Percentiles rank a stretch among this genome's conserved stretches.
phyloP scores from a whole-genome alignment of 1,284 basidiomycete genomes.

The Phylloboletellus chloephorus region DNA sequence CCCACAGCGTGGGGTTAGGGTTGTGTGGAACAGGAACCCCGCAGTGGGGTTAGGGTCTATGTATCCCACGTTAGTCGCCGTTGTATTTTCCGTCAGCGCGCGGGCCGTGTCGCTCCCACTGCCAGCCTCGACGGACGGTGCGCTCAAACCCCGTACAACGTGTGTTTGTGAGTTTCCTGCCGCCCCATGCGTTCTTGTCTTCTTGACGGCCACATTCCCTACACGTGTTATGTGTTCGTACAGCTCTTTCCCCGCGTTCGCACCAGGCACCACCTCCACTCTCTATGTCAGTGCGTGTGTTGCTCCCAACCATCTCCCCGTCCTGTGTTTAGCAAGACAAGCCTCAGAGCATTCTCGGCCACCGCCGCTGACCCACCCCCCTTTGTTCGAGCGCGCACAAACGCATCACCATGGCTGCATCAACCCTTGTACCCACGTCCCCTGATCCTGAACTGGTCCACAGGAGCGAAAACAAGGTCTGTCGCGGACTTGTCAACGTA shows the following conservation, averaged over 20 bases:
- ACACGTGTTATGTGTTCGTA: conserved; percentile 10
- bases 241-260: background rate
- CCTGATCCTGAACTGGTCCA: conserved; percentile 1
- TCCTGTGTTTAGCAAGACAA: background rate
- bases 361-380: conserved; percentile 4
- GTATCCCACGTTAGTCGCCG: background rate
- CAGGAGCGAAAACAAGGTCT: conserved; percentile 34
- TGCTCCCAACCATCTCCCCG: background rate
- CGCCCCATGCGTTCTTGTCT: conserved; percentile 8
- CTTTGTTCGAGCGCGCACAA: conserved; percentile 6
- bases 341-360: background rate
- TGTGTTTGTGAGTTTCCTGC: conserved; percentile 12
- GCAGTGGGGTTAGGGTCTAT: conserved; percentile 6
- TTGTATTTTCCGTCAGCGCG: background rate
- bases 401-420: conserved; percentile 7
- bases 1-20: too few species aligned
- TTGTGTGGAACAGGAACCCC: too few species aligned
- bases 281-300: background rate
- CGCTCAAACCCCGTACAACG: conserved; percentile 11
- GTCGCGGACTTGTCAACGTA: conserved; percentile 14
- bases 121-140: background rate
- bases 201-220: conserved; percentile 9
- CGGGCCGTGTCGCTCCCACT: too few species aligned
- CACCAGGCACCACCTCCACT: background rate
- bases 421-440: conserved; percentile 2